phyloP scores from a whole-genome alignment of 306 rosid species.

The Citrullus mucosospermus region DNA sequence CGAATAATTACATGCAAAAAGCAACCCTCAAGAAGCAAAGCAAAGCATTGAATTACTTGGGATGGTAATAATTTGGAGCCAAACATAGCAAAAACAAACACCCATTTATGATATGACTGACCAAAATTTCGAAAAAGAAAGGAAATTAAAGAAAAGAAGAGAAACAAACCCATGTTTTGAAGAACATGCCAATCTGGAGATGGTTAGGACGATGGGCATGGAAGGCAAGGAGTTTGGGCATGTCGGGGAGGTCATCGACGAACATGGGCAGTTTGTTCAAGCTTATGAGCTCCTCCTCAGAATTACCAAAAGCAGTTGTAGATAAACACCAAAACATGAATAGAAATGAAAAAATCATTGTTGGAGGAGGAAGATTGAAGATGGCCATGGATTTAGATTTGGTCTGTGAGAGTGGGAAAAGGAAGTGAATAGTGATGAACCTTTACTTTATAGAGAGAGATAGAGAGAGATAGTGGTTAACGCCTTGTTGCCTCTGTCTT shows the following conservation, averaged over 20 bases:
- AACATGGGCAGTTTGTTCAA: slow-evolving; percentile 38
- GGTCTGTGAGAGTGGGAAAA: not conserved
- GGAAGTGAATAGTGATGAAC: not conserved
- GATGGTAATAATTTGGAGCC: too few species aligned
- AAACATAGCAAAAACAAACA: too few species aligned
- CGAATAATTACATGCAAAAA: too few species aligned
- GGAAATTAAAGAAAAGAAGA: too few species aligned
- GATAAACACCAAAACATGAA: not conserved
- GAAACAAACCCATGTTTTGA: slow-evolving; percentile 51
- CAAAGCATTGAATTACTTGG: too few species aligned
- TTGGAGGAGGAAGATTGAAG: not conserved
- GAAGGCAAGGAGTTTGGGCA: slow-evolving; percentile 44
- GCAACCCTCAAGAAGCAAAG: too few species aligned
- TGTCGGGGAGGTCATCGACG: slow-evolving; percentile 54
- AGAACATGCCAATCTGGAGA: slow-evolving; percentile 62
- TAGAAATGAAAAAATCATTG: not conserved
- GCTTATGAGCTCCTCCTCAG: slow-evolving; percentile 7
- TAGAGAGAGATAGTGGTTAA: not conserved
- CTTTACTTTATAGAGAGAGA: not conserved
- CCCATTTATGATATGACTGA: too few species aligned
- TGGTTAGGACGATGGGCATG: slow-evolving; percentile 14
- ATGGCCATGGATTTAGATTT: not conserved
- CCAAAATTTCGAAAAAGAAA: not conserved
- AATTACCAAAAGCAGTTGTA: not conserved
- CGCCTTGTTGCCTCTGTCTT: not conserved